Percentiles rank a stretch among this genome's conserved stretches.
These are phyloP conservation scores for Geotrichum macrosporum DNA, from an alignment of 1,139 yeast species.

Conservation along the genomic window DNA sequence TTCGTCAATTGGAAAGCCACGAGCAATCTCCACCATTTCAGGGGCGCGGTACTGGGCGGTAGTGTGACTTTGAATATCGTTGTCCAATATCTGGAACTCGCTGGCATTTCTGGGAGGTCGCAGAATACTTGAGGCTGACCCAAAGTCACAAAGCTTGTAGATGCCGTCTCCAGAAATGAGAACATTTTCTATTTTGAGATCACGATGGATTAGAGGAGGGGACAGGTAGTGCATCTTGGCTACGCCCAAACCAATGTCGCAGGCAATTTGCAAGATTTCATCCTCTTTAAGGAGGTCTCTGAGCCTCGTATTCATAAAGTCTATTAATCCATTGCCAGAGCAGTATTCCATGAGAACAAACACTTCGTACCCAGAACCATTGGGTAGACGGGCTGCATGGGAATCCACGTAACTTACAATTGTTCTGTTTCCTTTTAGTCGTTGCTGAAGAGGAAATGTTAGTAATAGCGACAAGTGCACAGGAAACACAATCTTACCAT, in stretches of 20 bases:
- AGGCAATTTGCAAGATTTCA: slow-evolving; percentile 79
- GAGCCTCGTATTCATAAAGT: slow-evolving; percentile 89
- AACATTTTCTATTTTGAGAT: slow-evolving; percentile 92
- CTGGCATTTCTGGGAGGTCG: slow-evolving; percentile 61
- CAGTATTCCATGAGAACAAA: slow-evolving; percentile 91
- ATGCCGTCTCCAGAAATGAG: slow-evolving; percentile 67
- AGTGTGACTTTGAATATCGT: slow-evolving; percentile 84
- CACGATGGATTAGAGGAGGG: slow-evolving; percentile 85
- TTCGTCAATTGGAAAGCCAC: slow-evolving; percentile 86
- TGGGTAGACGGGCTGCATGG: slow-evolving; percentile 72
- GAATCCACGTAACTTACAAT: slow-evolving; percentile 90
- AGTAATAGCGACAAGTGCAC: neutral
- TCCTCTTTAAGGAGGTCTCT: slow-evolving; percentile 74
- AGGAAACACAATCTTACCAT: slow-evolving; percentile 41
- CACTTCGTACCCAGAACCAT: slow-evolving; percentile 67
- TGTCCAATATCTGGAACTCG: slow-evolving; percentile 65
- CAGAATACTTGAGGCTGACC: slow-evolving; percentile 73
- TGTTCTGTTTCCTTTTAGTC: slow-evolving; percentile 68
- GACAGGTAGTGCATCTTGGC: slow-evolving; percentile 81
- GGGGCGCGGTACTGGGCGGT: slow-evolving; percentile 98
- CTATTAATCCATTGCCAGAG: slow-evolving; percentile 73
- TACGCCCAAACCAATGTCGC: slow-evolving; percentile 76
- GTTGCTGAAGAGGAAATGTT: slow-evolving; percentile 41
- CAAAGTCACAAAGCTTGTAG: slow-evolving; percentile 89
- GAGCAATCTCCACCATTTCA: slow-evolving; percentile 87